phyloP scores from a whole-genome alignment of 2,329 filamentous ascomycete genomes.

The Alternaria gansuensis region DNA sequence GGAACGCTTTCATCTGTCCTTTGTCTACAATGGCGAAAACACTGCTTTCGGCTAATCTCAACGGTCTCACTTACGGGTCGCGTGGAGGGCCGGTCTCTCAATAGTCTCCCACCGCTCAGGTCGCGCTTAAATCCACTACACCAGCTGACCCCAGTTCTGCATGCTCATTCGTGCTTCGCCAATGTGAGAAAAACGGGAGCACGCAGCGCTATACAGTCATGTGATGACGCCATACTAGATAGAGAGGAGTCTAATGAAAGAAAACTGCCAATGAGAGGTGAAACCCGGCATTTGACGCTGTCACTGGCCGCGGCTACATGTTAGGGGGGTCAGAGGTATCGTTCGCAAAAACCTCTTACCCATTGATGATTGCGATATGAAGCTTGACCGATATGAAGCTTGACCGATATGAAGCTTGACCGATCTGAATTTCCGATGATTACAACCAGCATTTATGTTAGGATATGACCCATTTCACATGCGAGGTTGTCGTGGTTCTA shows the following conservation, averaged over 20 bases:
- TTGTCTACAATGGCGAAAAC: conserved; percentile 22
- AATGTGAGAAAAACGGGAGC: conserved; percentile 38
- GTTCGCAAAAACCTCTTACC: conserved; percentile 11
- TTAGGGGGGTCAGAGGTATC: conserved; percentile 33
- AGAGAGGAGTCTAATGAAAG: conserved; percentile 22
- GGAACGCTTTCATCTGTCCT: conserved; percentile 10
- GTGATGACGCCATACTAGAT: conserved; percentile 39
- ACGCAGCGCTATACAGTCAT: conserved; percentile 44
- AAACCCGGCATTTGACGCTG: conserved; percentile 22
- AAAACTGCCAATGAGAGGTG: conserved; percentile 38
- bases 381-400: conserved; percentile 8
- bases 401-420: conserved; percentile 5
- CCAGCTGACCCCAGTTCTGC: conserved; percentile 37
- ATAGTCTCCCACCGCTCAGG: conserved; percentile 42
- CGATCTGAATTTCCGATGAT: conserved; percentile 10
- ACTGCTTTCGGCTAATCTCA: conserved; percentile 28
- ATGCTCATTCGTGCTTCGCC: conserved; percentile 41
- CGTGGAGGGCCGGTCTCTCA: conserved; percentile 30
- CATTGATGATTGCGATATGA: conserved; percentile 4
- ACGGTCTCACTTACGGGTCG: conserved; percentile 37
- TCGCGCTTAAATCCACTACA: conserved; percentile 40
- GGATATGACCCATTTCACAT: not conserved
- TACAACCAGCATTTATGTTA: not conserved
- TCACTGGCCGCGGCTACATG: conserved; percentile 37
- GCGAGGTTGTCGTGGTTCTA: not conserved